Percentiles rank a stretch among this genome's conserved stretches.
These are phyloP conservation scores for Astragalus membranaceus DNA, from an alignment of 306 rosid genomes.

Conservation along the genomic window DNA sequence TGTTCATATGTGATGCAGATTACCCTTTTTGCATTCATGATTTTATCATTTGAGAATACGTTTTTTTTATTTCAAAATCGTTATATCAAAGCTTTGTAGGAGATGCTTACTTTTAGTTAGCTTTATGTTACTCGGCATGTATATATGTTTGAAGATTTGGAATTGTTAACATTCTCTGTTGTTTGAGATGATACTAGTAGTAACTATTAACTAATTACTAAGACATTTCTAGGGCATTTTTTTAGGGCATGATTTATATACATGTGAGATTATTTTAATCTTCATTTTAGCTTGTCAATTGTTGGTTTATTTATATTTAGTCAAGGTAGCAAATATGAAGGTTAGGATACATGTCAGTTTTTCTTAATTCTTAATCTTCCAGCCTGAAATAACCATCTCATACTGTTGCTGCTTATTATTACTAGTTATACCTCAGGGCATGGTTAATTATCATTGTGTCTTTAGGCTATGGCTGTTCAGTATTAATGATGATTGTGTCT, in stretches of 20 bases:
- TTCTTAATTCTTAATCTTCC: neutral
- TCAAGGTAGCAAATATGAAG: neutral
- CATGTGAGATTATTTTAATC: neutral
- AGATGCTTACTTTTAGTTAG: neutral
- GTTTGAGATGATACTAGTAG: neutral
- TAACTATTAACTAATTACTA: neutral
- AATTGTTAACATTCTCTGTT: neutral
- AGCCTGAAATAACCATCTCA: neutral
- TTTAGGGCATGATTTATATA: neutral
- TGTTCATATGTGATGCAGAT: neutral
- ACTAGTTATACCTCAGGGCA: neutral
- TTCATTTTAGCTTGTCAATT: conserved; percentile 1
- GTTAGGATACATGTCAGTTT: neutral
- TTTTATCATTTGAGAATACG: neutral
- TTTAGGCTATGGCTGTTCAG: neutral
- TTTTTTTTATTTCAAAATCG: neutral
- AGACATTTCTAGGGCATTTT: neutral
- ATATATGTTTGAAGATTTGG: neutral
- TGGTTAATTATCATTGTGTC: neutral
- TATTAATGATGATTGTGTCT: neutral
- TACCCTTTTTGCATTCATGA: neutral
- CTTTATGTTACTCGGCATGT: neutral
- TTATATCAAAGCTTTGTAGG: neutral
- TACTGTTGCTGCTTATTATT: neutral
- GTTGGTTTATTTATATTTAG: neutral